phyloP scores from a whole-genome alignment of 1,139 yeast species.

The Protomyces arabidopsidicola region DNA sequence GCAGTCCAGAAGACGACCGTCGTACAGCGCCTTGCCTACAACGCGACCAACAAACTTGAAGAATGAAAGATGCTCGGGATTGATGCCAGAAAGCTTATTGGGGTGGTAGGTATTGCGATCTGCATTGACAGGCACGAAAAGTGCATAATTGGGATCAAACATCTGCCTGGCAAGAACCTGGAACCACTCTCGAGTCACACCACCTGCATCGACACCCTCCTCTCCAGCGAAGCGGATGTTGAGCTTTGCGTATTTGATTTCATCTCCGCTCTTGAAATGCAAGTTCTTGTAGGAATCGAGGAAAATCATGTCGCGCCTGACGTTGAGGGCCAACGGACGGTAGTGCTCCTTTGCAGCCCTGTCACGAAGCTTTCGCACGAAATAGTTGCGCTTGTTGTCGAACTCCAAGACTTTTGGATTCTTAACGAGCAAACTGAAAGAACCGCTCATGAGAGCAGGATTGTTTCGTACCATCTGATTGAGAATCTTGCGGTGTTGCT shows the following conservation, averaged over 20 bases:
- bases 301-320: constrained; percentile 87
- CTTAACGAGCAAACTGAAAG: constrained; percentile 81
- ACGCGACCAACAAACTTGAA: constrained; percentile 92
- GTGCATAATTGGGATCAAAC: constrained; percentile 93
- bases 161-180: constrained; percentile 90
- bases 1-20: constrained; percentile 81
- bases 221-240: constrained; percentile 86
- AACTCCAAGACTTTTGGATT: constrained; percentile 89
- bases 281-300: constrained; percentile 82
- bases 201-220: constrained; percentile 98
- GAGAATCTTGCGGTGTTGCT: constrained; percentile 79
- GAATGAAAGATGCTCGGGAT: constrained; percentile 78
- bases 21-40: constrained; percentile 90
- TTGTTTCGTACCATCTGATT: constrained; percentile 89
- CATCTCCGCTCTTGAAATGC: constrained; percentile 74
- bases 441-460: constrained; percentile 94
- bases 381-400: constrained; percentile 86
- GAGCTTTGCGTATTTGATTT: constrained; percentile 66
- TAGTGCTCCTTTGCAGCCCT: constrained; percentile 39
- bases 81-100: constrained; percentile 83
- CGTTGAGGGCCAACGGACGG: constrained; percentile 56
- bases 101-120: constrained; percentile 96
- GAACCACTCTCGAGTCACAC: constrained; percentile 96
- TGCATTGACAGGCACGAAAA: constrained; percentile 85
- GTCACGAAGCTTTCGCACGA: constrained; percentile 65